Percentiles rank a stretch among this genome's conserved stretches.
Evolutionary conservation across 176 grass and related monocot genomes (phyloP).

Genomic region (Oryza nivara): DNA sequence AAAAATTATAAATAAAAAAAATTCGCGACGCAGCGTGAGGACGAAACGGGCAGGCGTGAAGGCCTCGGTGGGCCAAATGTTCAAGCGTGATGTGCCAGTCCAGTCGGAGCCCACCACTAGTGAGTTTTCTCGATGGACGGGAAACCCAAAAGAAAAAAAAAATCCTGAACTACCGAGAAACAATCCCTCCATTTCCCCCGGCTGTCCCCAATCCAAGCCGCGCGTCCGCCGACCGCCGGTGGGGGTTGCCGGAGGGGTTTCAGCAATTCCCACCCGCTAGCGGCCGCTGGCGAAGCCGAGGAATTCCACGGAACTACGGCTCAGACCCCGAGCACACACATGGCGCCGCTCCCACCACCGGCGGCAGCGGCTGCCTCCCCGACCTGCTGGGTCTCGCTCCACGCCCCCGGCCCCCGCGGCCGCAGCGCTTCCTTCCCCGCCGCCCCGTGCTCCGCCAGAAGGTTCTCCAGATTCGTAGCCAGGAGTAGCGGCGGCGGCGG

Average conservation of each 20-base stretch:
- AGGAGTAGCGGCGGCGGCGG: slow-evolving; percentile 28
- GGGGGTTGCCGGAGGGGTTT: slow-evolving; percentile 2
- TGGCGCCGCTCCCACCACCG: slow-evolving; percentile 27
- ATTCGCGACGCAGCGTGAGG: too few species aligned
- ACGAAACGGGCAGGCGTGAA: too few species aligned
- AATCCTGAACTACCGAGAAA: neutral
- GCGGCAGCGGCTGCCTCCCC: slow-evolving; percentile 5
- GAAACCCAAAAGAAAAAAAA: neutral
- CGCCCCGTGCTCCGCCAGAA: neutral
- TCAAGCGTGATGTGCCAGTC: neutral
- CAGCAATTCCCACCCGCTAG: neutral
- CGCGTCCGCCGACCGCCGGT: slow-evolving; percentile 41
- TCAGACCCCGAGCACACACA: slow-evolving; percentile 14
- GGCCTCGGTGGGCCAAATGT: too few species aligned
- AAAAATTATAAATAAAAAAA: too few species aligned
- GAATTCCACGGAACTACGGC: neutral
- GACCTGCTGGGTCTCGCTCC: neutral
- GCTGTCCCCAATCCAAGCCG: neutral
- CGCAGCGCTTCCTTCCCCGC: slow-evolving; percentile 14
- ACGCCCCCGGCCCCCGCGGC: neutral
- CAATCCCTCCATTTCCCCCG: neutral
- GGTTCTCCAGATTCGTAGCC: neutral
- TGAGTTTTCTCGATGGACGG: neutral
- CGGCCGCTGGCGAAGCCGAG: neutral
- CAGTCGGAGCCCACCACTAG: neutral